phyloP scores from a whole-genome alignment of 2,329 filamentous ascomycete genomes.

The Hypoxylon sp. region DNA sequence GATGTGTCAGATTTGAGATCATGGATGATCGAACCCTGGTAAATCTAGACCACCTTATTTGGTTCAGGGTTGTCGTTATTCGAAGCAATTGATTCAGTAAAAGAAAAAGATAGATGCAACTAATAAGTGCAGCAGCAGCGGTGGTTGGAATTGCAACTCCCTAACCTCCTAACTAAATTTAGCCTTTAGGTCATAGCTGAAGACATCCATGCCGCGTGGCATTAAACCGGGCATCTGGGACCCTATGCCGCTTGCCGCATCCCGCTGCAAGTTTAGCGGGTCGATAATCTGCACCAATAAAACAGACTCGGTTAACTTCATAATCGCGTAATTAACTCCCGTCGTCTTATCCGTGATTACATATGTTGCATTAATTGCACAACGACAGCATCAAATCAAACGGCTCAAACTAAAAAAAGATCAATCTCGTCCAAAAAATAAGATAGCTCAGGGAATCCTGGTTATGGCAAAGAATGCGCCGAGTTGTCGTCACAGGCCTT shows the following conservation, averaged over 20 bases:
- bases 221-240: constrained; percentile 19
- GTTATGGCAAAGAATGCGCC: constrained; percentile 64
- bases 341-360: constrained; percentile 1
- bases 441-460: constrained; percentile 32
- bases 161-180: constrained; percentile 25
- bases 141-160: no score
- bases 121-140: no score
- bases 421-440: neutral
- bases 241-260: constrained; percentile 7
- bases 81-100: neutral
- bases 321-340: constrained; percentile 17
- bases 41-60: no score
- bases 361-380: no score
- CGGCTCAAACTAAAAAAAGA: no score
- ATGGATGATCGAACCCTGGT: no score
- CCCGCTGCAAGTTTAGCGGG: neutral
- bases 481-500: constrained; percentile 85
- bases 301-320: constrained; percentile 20
- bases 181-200: no score
- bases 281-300: neutral
- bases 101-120: constrained; percentile 7
- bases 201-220: constrained; percentile 23
- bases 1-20: no score
- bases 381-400: no score
- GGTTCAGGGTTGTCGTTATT: no score